Percentiles rank a stretch among this genome's conserved stretches.
These are phyloP conservation scores for Endoconidiophora laricicola DNA, from an alignment of 2,329 filamentous ascomycete species.

Conservation along the genomic window DNA sequence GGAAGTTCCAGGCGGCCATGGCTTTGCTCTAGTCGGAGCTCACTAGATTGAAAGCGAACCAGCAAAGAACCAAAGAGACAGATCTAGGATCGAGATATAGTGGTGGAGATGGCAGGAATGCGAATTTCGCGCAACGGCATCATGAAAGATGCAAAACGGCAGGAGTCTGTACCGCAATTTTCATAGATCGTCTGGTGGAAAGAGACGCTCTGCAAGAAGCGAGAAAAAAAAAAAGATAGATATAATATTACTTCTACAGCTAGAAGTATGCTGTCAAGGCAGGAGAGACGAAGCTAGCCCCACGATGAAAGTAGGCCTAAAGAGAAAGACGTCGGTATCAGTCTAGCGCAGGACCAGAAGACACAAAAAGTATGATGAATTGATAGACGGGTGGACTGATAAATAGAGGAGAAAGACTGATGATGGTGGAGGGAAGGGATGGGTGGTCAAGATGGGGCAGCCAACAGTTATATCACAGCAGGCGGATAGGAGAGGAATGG, in stretches of 20 bases:
- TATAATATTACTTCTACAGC: too few relatives aligned
- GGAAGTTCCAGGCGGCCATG: conserved; percentile 14
- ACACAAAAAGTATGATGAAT: too few relatives aligned
- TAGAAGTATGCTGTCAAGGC: too few relatives aligned
- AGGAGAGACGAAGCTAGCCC: background rate
- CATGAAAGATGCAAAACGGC: background rate
- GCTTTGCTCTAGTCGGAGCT: background rate
- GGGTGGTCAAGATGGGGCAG: too few relatives aligned
- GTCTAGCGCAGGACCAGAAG: too few relatives aligned
- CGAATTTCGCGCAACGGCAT: conserved; percentile 7
- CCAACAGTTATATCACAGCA: too few relatives aligned
- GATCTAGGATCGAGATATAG: too few relatives aligned
- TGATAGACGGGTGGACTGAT: too few relatives aligned
- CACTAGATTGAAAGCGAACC: background rate
- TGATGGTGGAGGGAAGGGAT: too few relatives aligned
- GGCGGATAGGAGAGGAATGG: too few relatives aligned
- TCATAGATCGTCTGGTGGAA: background rate
- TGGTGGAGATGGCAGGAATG: conserved; percentile 4
- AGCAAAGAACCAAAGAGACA: background rate
- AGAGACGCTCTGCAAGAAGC: background rate
- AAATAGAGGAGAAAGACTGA: too few relatives aligned
- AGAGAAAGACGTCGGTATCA: too few relatives aligned
- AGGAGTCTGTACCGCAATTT: background rate
- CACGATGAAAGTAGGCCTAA: background rate
- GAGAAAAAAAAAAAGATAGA: background rate